Base-by-base conservation (phyloP, 208 protist species). In the Leishmania major region DNA sequence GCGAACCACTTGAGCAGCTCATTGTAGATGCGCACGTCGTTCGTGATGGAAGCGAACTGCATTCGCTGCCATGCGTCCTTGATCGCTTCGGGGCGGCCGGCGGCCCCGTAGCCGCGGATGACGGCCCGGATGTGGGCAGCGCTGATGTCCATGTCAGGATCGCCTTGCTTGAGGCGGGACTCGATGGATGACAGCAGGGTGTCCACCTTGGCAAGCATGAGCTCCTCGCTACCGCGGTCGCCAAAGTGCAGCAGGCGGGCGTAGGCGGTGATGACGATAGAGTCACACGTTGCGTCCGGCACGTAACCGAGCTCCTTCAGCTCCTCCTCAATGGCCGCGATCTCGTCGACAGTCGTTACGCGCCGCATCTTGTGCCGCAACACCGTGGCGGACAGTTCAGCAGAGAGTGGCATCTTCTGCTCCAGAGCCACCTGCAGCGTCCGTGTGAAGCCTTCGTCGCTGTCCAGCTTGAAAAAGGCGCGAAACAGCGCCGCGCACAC, bases 131-230 rank as follows among this genome's bases (percentile, higher is more conserved):
- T 93, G 80, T 97, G 94, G 7, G 91, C 92, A 0, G 91, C 88
- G 75, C 89, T 96, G 75, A 97, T 93, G 80, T 97, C 94, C 89
- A 95, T 94, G 72, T 96, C 93, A 22, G 92, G 92, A 72, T 96
- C 91, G 13, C 93, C 93, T 75, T 96, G 89, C 88, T 94, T 95
- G 43, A 97, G 86, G 5, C 92, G 88, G 10, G 90, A 93, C 80
- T 96, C 94, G 75, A 97, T 96, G 43, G 92, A 94, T 11, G 91
- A 96, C 40, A 97, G 88, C 2, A 97, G 89, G 7, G 93, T 97
- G 77, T 96, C 94, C 71, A 97, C 94, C 84, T 97, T 97, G 49
- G 91, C 89, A 35, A 97, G 82, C 92, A 97, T 97, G 35, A 97
- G 80, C 85, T 97, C 94, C 78, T 96, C 92, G 78, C 89, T 95